phyloP scores from a whole-genome alignment of 129 eudicot species.

The Mikania micrantha region DNA sequence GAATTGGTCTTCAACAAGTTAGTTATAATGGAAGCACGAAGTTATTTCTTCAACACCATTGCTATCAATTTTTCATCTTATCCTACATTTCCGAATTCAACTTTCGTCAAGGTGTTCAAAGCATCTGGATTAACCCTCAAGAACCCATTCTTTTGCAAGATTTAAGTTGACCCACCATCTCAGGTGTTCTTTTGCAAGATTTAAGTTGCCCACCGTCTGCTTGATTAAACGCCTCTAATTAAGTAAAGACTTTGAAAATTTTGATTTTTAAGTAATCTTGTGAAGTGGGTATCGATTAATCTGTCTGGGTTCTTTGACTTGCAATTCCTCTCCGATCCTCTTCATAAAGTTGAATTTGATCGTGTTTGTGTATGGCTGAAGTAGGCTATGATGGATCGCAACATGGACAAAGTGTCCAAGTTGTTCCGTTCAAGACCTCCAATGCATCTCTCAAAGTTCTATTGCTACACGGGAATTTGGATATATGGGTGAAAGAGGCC shows the following conservation, averaged over 20 bases:
- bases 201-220: constrained; percentile 12
- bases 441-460: constrained; percentile 22
- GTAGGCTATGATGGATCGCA: constrained; percentile 19
- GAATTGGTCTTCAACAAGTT: not conserved
- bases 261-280: constrained; percentile 19
- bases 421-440: constrained; percentile 29
- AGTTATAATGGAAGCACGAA: not conserved
- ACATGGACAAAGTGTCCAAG: constrained; percentile 28
- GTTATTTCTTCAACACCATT: constrained; percentile 2
- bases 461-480: constrained; percentile 36
- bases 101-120: constrained; percentile 14
- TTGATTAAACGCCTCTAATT: constrained; percentile 15
- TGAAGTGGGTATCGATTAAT: constrained; percentile 3
- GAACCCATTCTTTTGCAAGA: not conserved
- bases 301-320: too few relatives aligned
- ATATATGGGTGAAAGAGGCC: constrained; percentile 42
- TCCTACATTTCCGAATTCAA: constrained; percentile 13
- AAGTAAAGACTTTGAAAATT: not conserved
- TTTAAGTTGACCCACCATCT: not conserved
- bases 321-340: not conserved
- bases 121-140: not conserved
- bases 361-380: constrained; percentile 20
- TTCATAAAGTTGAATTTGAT: not conserved
- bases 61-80: not conserved
- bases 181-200: not conserved